Evolutionary conservation across 2,329 filamentous ascomycete species (phyloP).

Genomic region (Ophiocordyceps robertsii): DNA sequence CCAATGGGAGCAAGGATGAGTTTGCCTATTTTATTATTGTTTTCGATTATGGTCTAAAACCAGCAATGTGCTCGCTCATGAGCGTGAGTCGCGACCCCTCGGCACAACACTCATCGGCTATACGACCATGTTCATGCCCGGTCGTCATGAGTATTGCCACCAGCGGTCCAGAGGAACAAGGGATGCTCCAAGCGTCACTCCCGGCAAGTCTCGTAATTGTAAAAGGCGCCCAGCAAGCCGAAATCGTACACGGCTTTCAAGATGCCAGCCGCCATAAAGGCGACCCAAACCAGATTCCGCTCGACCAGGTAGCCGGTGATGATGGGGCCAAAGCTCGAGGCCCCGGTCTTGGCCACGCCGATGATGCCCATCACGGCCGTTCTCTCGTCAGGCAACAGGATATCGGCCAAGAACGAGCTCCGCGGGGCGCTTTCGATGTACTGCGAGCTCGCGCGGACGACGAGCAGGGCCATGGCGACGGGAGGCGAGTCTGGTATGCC

Average conservation of each 20-base stretch:
- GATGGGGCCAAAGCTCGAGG: conserved; percentile 26
- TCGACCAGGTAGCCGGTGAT: conserved; percentile 8
- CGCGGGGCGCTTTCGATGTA: not conserved
- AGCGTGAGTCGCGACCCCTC: too few relatives aligned
- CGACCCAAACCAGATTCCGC: conserved; percentile 4
- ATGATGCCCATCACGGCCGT: conserved; percentile 2
- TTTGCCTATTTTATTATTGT: too few relatives aligned
- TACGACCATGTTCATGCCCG: too few relatives aligned
- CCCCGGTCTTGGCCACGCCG: conserved; percentile 23
- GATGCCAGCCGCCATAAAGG: conserved; percentile 16
- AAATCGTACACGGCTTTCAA: not conserved
- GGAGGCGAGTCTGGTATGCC: not conserved
- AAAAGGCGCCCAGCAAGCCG: not conserved
- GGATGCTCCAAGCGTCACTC: too few relatives aligned
- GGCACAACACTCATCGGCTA: too few relatives aligned
- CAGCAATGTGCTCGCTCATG: too few relatives aligned
- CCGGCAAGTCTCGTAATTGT: not conserved
- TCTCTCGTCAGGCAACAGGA: not conserved
- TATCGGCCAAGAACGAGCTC: not conserved
- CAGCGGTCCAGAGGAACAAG: too few relatives aligned
- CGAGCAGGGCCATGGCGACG: not conserved
- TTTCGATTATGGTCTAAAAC: too few relatives aligned
- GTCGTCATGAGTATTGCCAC: too few relatives aligned
- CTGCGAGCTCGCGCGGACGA: not conserved
- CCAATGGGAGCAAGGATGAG: too few relatives aligned